phyloP scores from a whole-genome alignment of 2,329 filamentous ascomycete genomes.

The Botrytis deweyae region DNA sequence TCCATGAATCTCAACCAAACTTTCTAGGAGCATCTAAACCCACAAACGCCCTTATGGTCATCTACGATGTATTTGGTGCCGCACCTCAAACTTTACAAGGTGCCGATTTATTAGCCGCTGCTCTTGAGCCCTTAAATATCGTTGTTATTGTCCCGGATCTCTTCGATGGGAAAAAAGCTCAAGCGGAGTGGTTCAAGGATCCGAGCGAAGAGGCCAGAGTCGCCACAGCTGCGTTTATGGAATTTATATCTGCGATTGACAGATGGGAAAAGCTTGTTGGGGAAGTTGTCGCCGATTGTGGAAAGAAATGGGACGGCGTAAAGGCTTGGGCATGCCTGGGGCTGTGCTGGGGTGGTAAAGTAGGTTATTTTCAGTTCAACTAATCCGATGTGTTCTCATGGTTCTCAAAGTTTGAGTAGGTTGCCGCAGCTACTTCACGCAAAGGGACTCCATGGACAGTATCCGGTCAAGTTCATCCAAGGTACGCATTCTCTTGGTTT shows the following conservation, averaged over 20 bases:
- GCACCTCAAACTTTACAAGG: slow-evolving; percentile 68
- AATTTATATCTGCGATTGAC: not conserved
- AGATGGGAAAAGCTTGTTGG: slow-evolving; percentile 37
- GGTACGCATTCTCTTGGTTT: slow-evolving; percentile 16
- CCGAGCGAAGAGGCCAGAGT: slow-evolving; percentile 50
- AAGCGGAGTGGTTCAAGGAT: slow-evolving; percentile 51
- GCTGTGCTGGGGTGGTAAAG: slow-evolving; percentile 38
- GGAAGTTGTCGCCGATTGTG: slow-evolving; percentile 24
- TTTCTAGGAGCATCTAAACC: slow-evolving; percentile 47
- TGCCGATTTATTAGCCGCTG: slow-evolving; percentile 60
- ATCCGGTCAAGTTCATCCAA: slow-evolving; percentile 36
- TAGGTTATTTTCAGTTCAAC: slow-evolving; percentile 16
- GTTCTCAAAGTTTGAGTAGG: slow-evolving; percentile 17
- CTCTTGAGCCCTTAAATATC: slow-evolving; percentile 47
- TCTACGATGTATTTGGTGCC: slow-evolving; percentile 66
- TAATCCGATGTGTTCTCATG: not conserved
- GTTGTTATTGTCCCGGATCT: slow-evolving; percentile 86
- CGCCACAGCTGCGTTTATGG: slow-evolving; percentile 20
- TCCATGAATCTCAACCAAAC: slow-evolving; percentile 33
- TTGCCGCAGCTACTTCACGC: slow-evolving; percentile 28
- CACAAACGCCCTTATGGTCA: slow-evolving; percentile 57
- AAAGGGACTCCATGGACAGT: slow-evolving; percentile 29
- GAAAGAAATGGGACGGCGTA: slow-evolving; percentile 52
- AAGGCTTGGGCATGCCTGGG: slow-evolving; percentile 43
- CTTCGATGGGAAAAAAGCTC: slow-evolving; percentile 61